phyloP scores from a whole-genome alignment of 73 alveolate species.

The Paramecium primaurelia region DNA sequence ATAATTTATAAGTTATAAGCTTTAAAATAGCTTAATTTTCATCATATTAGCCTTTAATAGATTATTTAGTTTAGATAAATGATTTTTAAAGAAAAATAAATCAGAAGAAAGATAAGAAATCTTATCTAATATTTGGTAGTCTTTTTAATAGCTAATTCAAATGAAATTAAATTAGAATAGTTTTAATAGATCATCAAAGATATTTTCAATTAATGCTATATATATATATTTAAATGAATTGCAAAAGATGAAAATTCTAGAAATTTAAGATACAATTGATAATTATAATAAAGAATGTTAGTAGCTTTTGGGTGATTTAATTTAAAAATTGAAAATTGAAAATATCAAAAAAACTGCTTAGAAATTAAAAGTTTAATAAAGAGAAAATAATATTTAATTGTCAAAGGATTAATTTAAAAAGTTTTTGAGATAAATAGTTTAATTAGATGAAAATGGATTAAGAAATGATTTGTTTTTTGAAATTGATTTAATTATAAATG shows the following conservation, averaged over 20 bases:
- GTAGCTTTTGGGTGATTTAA: neutral
- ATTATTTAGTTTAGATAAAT: neutral
- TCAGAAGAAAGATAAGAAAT: neutral
- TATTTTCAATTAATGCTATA: constrained; percentile 4
- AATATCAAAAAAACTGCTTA: neutral
- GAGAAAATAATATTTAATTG: neutral
- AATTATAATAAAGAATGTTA: neutral
- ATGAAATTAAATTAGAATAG: neutral
- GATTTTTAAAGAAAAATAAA: neutral
- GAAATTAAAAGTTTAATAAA: neutral
- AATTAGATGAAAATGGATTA: constrained; percentile 5
- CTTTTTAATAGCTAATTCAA: neutral
- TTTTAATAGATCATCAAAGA: constrained; percentile 1
- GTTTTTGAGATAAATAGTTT: neutral
- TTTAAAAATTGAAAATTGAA: neutral
- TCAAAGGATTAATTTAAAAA: neutral
- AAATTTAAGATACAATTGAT: neutral
- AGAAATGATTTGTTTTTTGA: constrained; percentile 21
- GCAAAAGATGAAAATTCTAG: neutral
- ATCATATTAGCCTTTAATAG: neutral
- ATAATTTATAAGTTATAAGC: neutral
- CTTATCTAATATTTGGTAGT: neutral
- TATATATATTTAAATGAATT: neutral
- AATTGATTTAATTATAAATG: neutral
- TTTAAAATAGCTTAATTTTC: neutral